Base-by-base conservation (phyloP, 1,284 basidiomycete genomes). In the Rhodotorula glutinis region DNA sequence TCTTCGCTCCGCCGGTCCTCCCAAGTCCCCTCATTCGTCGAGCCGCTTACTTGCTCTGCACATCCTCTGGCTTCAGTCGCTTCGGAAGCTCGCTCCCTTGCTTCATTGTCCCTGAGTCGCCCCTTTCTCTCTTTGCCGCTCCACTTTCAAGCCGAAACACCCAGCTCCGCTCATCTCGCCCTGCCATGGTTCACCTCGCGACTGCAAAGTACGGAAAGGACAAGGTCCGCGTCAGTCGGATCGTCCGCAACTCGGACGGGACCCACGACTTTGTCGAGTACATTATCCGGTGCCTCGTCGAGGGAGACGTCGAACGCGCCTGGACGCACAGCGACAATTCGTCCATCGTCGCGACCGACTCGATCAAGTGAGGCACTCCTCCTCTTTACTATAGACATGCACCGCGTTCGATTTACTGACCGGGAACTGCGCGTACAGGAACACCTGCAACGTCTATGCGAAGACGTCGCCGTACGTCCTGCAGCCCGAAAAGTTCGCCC, bases 381-480 rank as follows among this genome's bases (percentile, higher is more conserved):
- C n/a, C n/a, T n/a, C n/a, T n/a, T n/a, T n/a, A n/a, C n/a, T n/a
- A n/a, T n/a, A n/a, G n/a, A n/a, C n/a, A n/a, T n/a, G n/a, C n/a
- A n/a, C n/a, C n/a, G 44, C 25, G 58, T 21, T 13, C 13, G 25
- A 7, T 9, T 9, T 17, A 43, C 17, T 43, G 11, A 9, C 11
- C 3, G 17, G 11, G 16, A 2, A 9, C 16, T 30, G 0, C 56
- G 29, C 33, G 23, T 13, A 43, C 56, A 67, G 65, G 46, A 71
- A 65, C 64, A 70, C 62, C 23, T 29, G 58, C 54, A 53, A 71
- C 92, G 89, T 90, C 76, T 81, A 93, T 49, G 91, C 92, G 46
- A 95, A 95, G 79, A 84, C 86, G 21, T 94, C 91, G 0, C 89
- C 91, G 8, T 84, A 94, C 76, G 84, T 93, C 65, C 85, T 94